Percentiles rank a stretch among this genome's conserved stretches.
Evolutionary conservation across 768 basidiomycete genomes (phyloP).

Genomic region (Polyporus arcularius): DNA sequence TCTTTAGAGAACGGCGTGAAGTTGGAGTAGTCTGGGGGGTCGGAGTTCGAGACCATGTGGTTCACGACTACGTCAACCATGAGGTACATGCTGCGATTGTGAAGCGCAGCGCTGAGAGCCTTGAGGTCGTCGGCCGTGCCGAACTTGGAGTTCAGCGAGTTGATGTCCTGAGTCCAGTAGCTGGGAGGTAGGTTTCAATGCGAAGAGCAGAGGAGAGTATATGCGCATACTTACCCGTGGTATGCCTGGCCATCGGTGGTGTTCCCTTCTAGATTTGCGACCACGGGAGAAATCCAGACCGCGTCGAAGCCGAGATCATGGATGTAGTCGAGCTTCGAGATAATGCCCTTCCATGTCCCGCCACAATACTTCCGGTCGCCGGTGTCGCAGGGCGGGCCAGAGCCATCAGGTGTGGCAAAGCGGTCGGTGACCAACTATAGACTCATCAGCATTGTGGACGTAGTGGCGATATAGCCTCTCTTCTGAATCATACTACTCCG

Average conservation of each 20-base stretch:
- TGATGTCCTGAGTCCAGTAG: constrained; percentile 55
- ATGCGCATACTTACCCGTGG: constrained; percentile 44
- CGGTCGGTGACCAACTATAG: constrained; percentile 55
- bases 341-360: constrained; percentile 55
- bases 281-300: constrained; percentile 59
- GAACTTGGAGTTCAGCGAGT: constrained; percentile 52
- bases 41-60: constrained; percentile 48
- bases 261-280: constrained; percentile 47
- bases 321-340: constrained; percentile 61
- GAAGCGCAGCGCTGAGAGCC: constrained; percentile 47
- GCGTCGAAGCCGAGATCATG: constrained; percentile 63
- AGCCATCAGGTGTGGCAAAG: constrained; percentile 51
- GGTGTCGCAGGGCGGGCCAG: constrained; percentile 45
- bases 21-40: constrained; percentile 23
- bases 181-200: constrained; percentile 17
- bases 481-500: too few species aligned
- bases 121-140: constrained; percentile 54
- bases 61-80: constrained; percentile 69
- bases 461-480: background rate
- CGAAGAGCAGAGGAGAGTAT: background rate
- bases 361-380: constrained; percentile 53
- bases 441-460: too few species aligned
- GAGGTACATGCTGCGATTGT: constrained; percentile 55
- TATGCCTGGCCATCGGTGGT: constrained; percentile 57
- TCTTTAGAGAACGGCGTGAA: constrained; percentile 36